phyloP scores from a whole-genome alignment of 306 rosid species.

The Arachis hypogaea region DNA sequence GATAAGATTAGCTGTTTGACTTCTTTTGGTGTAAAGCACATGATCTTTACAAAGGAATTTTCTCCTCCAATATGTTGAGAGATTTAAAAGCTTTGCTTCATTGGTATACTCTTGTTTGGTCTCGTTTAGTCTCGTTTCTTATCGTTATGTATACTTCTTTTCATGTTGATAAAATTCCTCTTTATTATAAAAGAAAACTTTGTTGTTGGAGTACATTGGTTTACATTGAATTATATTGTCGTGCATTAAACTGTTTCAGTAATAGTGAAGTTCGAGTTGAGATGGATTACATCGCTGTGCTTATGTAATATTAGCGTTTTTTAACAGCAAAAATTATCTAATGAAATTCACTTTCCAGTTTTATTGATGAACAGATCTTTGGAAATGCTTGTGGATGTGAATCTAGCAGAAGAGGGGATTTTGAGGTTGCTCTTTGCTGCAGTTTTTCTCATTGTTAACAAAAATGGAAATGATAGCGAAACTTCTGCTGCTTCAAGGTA shows the following conservation, averaged over 20 bases:
- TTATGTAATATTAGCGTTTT: slow-evolving; percentile 33
- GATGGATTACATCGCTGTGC: slow-evolving; percentile 32
- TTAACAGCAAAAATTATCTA: slow-evolving; percentile 47
- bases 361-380: slow-evolving; percentile 79
- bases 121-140: no score
- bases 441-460: slow-evolving; percentile 77
- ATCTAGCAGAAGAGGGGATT: slow-evolving; percentile 87
- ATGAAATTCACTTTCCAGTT: slow-evolving; percentile 60
- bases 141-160: no score
- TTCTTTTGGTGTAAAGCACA: no score
- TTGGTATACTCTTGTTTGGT: no score
- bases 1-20: no score
- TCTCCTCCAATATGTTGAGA: no score
- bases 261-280: slow-evolving; percentile 30
- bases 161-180: no score
- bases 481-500: slow-evolving; percentile 94
- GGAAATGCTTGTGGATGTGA: slow-evolving; percentile 90
- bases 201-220: slow-evolving; percentile 17
- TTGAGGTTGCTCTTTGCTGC: slow-evolving; percentile 86
- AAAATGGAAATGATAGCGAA: slow-evolving; percentile 78
- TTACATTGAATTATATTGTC: slow-evolving; percentile 11
- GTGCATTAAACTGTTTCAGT: slow-evolving; percentile 27
- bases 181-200: no score
- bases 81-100: no score
- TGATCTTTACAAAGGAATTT: no score